A percentile compares a stretch with the other conserved stretches of the same genome.
These are phyloP conservation scores for Stenogyne calaminthoides DNA, from an alignment of 305 asterid species.

Conservation along the genomic window DNA sequence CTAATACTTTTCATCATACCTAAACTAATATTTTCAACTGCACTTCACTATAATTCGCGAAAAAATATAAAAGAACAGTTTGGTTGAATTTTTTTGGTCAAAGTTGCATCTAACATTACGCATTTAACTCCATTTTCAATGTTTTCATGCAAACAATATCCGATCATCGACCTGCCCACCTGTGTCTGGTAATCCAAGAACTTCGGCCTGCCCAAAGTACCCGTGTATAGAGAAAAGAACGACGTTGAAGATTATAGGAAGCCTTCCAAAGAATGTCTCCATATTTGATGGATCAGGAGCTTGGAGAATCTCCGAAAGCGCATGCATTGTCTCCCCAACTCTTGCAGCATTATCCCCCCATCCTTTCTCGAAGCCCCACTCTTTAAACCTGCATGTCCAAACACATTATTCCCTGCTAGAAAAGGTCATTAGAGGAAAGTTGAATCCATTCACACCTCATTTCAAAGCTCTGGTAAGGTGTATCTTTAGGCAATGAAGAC, in stretches of 20 bases:
- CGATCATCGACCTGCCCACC: conserved; percentile 74
- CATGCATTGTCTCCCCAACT: conserved; percentile 71
- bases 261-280: conserved; percentile 70
- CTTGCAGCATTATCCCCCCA: conserved; percentile 91
- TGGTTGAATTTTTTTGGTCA: too few species aligned
- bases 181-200: conserved; percentile 95
- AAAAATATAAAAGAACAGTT: too few species aligned
- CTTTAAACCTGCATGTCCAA: conserved; percentile 60
- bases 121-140: background rate
- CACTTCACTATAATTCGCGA: too few species aligned
- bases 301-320: conserved; percentile 76
- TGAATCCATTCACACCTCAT: conserved; percentile 46
- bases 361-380: conserved; percentile 93
- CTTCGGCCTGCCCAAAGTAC: conserved; percentile 86
- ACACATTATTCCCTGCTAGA: background rate
- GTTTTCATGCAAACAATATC: background rate
- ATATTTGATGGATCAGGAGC: conserved; percentile 79
- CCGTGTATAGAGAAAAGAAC: conserved; percentile 87
- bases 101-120: too few species aligned
- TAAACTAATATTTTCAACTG: too few species aligned
- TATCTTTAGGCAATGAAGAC: conserved; percentile 56
- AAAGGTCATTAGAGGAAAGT: conserved; percentile 1
- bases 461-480: conserved; percentile 76
- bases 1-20: too few species aligned
- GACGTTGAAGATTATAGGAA: conserved; percentile 73